Percentiles rank a stretch among this genome's conserved stretches.
phyloP scores from a whole-genome alignment of 169 alveolate genomes.

The Plasmodium sp. region DNA sequence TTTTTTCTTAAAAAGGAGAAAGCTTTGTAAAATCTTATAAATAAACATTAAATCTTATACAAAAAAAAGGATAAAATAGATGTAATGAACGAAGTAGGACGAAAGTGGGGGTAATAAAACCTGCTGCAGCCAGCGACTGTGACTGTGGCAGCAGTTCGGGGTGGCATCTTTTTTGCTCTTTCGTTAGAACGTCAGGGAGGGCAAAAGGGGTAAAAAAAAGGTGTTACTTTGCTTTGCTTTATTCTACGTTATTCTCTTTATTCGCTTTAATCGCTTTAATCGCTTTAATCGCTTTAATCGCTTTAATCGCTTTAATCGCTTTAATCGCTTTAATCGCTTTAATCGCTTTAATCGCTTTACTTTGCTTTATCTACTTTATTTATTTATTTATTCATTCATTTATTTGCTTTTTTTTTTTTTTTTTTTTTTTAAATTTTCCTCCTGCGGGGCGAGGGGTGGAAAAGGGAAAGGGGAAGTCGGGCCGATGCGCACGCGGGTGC shows the following conservation, averaged over 20 bases:
- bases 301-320: too few relatives aligned
- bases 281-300: too few relatives aligned
- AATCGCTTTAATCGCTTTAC: neutral
- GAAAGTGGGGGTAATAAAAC: neutral
- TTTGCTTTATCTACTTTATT: neutral
- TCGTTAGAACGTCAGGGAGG: neutral
- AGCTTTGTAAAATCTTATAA: neutral
- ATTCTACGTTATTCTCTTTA: too few relatives aligned
- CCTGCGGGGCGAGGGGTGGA: neutral
- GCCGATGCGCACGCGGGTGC: neutral
- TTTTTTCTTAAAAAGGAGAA: neutral
- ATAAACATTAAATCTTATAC: slow-evolving; percentile 36
- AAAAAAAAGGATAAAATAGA: neutral
- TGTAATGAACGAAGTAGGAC: neutral
- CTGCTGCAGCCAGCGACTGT: neutral
- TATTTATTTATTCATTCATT: too few relatives aligned
- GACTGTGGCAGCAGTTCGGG: neutral
- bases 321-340: too few relatives aligned
- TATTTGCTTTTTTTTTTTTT: slow-evolving; percentile 55
- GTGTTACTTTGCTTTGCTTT: neutral
- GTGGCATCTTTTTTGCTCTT: neutral
- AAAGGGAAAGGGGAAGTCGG: neutral
- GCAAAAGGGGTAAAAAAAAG: neutral
- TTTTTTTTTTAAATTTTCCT: slow-evolving; percentile 46
- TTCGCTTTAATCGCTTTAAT: too few relatives aligned